Evolutionary conservation across 176 grass and related monocot species (phyloP).

Genomic region (Musa schizocarpa): DNA sequence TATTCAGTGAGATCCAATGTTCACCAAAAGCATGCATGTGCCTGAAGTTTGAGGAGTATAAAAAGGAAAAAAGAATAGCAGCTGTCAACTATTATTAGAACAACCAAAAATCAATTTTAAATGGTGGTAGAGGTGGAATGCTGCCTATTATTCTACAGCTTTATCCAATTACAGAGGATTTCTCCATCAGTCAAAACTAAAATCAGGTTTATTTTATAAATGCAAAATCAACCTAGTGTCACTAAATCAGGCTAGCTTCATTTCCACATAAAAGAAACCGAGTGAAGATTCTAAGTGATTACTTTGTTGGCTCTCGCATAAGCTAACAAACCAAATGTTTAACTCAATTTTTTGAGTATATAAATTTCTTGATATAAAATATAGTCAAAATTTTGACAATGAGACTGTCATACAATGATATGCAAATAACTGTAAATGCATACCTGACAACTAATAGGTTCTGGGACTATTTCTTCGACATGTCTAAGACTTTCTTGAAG

Average conservation of each 20-base stretch:
- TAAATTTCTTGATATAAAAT: too few species aligned
- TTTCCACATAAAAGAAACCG: background rate
- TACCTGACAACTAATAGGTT: conserved; percentile 88
- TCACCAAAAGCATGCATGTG: too few species aligned
- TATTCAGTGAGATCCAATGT: background rate
- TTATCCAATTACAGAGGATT: background rate
- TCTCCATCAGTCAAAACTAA: background rate
- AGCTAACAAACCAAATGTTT: too few species aligned
- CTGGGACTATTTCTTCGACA: conserved; percentile 63
- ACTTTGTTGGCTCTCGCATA: too few species aligned
- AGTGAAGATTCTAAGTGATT: too few species aligned
- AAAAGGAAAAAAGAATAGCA: too few species aligned
- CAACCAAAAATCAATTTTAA: too few species aligned
- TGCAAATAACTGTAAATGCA: background rate
- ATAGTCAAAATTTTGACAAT: too few species aligned
- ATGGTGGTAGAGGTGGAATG: background rate
- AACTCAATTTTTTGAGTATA: too few species aligned
- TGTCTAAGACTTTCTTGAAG: conserved; percentile 82
- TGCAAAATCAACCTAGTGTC: background rate
- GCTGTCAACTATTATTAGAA: too few species aligned
- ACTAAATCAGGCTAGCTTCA: background rate
- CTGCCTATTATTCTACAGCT: background rate
- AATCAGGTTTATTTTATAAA: background rate
- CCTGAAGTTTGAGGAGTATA: too few species aligned
- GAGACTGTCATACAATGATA: too few species aligned